phyloP scores from a whole-genome alignment of 768 basidiomycete genomes.

The Terana coerulea region DNA sequence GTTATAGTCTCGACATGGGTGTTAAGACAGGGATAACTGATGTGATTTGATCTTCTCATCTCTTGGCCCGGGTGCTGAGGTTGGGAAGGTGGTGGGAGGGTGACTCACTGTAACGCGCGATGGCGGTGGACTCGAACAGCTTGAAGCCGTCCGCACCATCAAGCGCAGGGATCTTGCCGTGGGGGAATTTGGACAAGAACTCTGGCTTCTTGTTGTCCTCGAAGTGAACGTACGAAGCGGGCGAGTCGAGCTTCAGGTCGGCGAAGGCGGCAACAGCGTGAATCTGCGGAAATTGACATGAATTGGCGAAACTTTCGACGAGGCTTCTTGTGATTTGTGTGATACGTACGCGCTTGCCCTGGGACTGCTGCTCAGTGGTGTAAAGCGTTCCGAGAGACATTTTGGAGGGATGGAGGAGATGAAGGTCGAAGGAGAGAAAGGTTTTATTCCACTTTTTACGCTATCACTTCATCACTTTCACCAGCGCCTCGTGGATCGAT shows the following conservation, averaged over 20 bases:
- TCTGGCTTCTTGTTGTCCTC: conserved; percentile 70
- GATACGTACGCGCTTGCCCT: conserved; percentile 48
- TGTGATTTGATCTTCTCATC: conserved; percentile 40
- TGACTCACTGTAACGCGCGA: conserved; percentile 86
- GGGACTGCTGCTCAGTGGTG: conserved; percentile 38
- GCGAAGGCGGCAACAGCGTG: conserved; percentile 56
- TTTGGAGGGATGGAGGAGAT: conserved; percentile 38
- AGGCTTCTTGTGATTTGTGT: background rate
- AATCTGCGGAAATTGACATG: conserved; percentile 49
- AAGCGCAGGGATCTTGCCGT: conserved; percentile 81
- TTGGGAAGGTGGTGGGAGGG: background rate
- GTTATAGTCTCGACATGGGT: conserved; percentile 29
- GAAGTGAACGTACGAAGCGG: conserved; percentile 51
- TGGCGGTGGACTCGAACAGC: conserved; percentile 73
- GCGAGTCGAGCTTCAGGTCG: conserved; percentile 53
- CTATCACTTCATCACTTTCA: conserved; percentile 2
- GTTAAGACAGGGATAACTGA: conserved; percentile 79
- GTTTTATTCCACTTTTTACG: conserved; percentile 5
- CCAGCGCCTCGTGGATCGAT: too few species aligned
- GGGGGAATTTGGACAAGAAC: conserved; percentile 71
- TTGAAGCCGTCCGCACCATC: conserved; percentile 75
- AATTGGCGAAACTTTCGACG: background rate
- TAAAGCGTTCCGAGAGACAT: conserved; percentile 61
- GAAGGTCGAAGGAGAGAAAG: conserved; percentile 14
- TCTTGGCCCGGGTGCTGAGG: background rate